These are phyloP conservation scores for Fusarium veterinarium DNA, from an alignment of 2,329 filamentous ascomycete species.

Conservation along the genomic window DNA sequence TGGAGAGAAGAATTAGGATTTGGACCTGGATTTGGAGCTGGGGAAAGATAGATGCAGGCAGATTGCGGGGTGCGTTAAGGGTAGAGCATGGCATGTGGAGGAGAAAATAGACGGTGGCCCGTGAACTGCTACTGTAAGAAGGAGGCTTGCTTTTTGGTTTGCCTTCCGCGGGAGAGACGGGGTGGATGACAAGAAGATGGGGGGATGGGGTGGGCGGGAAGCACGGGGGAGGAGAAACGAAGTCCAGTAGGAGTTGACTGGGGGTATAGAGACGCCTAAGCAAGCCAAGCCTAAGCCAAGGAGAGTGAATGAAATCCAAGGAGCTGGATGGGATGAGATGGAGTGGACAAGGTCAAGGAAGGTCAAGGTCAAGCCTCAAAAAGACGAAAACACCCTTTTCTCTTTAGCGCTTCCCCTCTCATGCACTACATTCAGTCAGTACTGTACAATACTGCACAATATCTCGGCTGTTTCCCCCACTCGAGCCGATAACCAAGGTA, in stretches of 20 bases:
- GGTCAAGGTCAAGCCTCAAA: slow-evolving; percentile 34
- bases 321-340: slow-evolving; percentile 32
- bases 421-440: slow-evolving; percentile 17
- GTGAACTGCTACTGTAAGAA: slow-evolving; percentile 29
- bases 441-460: slow-evolving; percentile 8
- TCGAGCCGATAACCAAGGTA: slow-evolving; percentile 12
- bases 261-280: slow-evolving; percentile 10
- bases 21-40: slow-evolving; percentile 45
- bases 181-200: background rate
- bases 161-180: slow-evolving; percentile 20
- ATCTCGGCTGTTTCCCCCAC: slow-evolving; percentile 37
- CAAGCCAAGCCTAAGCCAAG: slow-evolving; percentile 21
- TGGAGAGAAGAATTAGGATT: slow-evolving; percentile 29
- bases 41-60: slow-evolving; percentile 42
- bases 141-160: slow-evolving; percentile 25
- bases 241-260: slow-evolving; percentile 12
- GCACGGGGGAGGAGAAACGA: slow-evolving; percentile 6
- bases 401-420: slow-evolving; percentile 41
- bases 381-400: slow-evolving; percentile 33
- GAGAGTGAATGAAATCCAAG: slow-evolving; percentile 25
- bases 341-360: slow-evolving; percentile 33
- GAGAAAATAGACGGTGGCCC: slow-evolving; percentile 43
- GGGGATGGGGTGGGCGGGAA: slow-evolving; percentile 12
- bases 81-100: slow-evolving; percentile 44
- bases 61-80: slow-evolving; percentile 47